A percentile compares a stretch with the other conserved stretches of the same genome.
Evolutionary conservation across 306 rosid genomes (phyloP).

Genomic region (Abrus precatorius): DNA sequence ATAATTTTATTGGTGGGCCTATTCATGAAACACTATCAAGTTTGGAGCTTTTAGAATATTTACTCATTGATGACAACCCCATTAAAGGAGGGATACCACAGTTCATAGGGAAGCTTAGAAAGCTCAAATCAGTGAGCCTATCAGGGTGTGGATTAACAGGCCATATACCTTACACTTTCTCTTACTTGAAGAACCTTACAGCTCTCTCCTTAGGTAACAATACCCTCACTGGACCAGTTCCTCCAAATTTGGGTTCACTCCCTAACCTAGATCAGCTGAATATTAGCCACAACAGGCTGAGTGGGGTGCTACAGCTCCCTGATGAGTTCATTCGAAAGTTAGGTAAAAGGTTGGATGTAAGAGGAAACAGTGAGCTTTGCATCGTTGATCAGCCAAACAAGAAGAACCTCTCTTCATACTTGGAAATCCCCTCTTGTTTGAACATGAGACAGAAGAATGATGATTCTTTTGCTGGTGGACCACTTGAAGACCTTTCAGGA

Average conservation of each 20-base stretch:
- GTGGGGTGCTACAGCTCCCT: conserved; percentile 63
- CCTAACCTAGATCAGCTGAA: conserved; percentile 64
- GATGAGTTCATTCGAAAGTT: conserved; percentile 62
- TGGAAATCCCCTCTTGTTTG: conserved; percentile 58
- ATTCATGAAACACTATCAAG: conserved; percentile 59
- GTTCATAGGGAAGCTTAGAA: conserved; percentile 57
- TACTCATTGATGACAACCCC: conserved; percentile 66
- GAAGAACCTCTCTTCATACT: conserved; percentile 49
- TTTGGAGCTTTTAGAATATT: conserved; percentile 60
- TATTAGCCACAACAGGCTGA: conserved; percentile 67
- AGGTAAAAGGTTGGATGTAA: conserved; percentile 69
- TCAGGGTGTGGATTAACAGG: conserved; percentile 67
- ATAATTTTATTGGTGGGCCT: conserved; percentile 65
- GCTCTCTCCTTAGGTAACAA: conserved; percentile 65
- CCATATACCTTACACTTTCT: conserved; percentile 47
- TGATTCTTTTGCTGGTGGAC: conserved; percentile 45
- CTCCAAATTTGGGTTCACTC: conserved; percentile 58
- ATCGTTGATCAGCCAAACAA: conserved; percentile 41
- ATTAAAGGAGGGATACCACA: conserved; percentile 59
- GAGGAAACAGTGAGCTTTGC: conserved; percentile 69
- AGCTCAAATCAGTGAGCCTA: conserved; percentile 60
- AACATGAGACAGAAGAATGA: conserved; percentile 46
- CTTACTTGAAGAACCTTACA: conserved; percentile 61
- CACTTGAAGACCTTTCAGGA: conserved; percentile 46
- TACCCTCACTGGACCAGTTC: conserved; percentile 63